phyloP scores from a whole-genome alignment of 2,329 filamentous ascomycete species.

The Colletotrichum sp. region DNA sequence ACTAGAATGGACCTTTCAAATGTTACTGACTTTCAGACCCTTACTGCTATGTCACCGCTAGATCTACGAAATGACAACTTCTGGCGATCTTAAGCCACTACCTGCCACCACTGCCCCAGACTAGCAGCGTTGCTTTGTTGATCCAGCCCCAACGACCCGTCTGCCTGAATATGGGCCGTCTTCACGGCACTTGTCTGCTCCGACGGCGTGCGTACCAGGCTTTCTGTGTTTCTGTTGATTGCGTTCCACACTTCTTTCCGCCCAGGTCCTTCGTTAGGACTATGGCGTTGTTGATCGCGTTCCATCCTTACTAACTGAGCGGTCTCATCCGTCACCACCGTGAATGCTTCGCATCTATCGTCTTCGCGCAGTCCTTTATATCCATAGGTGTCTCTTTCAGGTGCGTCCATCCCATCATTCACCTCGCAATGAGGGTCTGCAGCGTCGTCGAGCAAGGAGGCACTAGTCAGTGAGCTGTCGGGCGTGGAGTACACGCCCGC shows the following conservation, averaged over 20 bases:
- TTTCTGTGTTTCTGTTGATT: not conserved
- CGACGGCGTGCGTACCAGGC: not conserved
- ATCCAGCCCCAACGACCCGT: not conserved
- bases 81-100: not conserved
- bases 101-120: not conserved
- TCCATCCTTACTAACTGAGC: not conserved
- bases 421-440: not conserved
- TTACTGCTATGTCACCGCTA: not conserved
- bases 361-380: not conserved
- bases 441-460: not conserved
- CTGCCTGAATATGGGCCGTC: not conserved
- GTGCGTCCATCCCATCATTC: not conserved
- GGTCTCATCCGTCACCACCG: not conserved
- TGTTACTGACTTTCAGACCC: not conserved
- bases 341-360: not conserved
- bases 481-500: not conserved
- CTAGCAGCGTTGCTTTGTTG: not conserved
- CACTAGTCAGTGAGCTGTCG: not conserved
- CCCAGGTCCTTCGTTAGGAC: not conserved
- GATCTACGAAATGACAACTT: not conserved
- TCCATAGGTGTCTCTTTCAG: not conserved
- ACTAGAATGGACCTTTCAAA: not conserved
- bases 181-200: not conserved
- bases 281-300: not conserved
- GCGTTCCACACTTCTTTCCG: not conserved